phyloP scores from a whole-genome alignment of 352 stramenopile genomes.

The Globisporangium recalcitrans region DNA sequence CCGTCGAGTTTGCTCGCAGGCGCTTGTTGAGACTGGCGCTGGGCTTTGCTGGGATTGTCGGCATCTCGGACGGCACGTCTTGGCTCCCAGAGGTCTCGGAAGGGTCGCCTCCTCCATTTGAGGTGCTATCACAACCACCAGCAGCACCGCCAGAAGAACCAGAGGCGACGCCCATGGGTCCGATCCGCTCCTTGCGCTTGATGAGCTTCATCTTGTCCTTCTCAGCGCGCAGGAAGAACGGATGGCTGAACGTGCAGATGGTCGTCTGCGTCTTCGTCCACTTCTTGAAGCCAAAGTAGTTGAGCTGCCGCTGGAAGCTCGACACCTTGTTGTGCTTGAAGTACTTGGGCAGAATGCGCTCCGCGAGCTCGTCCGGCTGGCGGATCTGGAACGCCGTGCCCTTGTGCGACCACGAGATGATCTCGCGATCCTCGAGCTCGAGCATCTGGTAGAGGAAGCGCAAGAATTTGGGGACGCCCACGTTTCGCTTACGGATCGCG shows the following conservation, averaged over 20 bases:
- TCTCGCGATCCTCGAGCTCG: constrained; percentile 44
- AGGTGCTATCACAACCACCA: neutral
- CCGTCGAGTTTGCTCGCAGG: constrained; percentile 6
- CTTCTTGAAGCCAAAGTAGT: constrained; percentile 84
- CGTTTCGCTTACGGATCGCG: constrained; percentile 48
- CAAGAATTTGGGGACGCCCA: constrained; percentile 65
- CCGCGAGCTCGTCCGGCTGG: constrained; percentile 48
- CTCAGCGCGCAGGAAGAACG: constrained; percentile 52
- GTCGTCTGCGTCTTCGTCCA: constrained; percentile 79
- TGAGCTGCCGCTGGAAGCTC: constrained; percentile 72
- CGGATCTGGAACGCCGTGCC: constrained; percentile 73
- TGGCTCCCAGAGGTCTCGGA: neutral
- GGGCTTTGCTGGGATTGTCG: neutral
- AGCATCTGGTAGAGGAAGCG: constrained; percentile 68
- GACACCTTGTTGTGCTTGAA: constrained; percentile 83
- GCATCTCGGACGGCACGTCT: constrained; percentile 4
- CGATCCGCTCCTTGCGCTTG: constrained; percentile 55
- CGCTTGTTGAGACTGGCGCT: constrained; percentile 1
- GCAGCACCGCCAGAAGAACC: neutral
- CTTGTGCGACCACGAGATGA: constrained; percentile 64
- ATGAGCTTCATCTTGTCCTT: constrained; percentile 72
- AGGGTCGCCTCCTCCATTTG: neutral
- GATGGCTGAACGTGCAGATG: constrained; percentile 70
- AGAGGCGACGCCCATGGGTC: neutral
- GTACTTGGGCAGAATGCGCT: constrained; percentile 57